phyloP scores from a whole-genome alignment of 2,329 filamentous ascomycete species.

The Drechslera avenae region DNA sequence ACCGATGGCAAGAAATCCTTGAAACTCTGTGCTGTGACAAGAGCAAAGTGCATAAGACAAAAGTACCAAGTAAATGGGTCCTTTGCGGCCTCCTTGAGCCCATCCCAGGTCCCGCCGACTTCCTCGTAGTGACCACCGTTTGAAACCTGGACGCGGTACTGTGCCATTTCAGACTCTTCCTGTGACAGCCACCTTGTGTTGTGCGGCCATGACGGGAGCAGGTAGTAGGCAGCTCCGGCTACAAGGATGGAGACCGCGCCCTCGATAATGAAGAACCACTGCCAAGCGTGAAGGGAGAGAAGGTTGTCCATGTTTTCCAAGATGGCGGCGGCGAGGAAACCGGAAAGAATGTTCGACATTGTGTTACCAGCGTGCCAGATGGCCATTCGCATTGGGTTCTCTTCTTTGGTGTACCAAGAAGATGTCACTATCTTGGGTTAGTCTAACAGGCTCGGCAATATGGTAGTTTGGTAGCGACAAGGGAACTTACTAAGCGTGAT shows the following conservation, averaged over 20 bases:
- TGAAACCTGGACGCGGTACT: slow-evolving; percentile 37
- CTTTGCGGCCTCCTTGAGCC: slow-evolving; percentile 44
- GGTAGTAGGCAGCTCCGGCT: slow-evolving; percentile 41
- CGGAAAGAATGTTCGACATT: slow-evolving; percentile 54
- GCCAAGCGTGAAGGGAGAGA: slow-evolving; percentile 43
- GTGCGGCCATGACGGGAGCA: slow-evolving; percentile 32
- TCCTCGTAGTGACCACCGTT: slow-evolving; percentile 47
- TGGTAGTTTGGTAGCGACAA: background rate
- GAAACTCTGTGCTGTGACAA: slow-evolving; percentile 42
- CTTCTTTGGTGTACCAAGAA: slow-evolving; percentile 56
- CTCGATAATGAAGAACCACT: slow-evolving; percentile 60
- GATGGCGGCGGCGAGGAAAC: slow-evolving; percentile 53
- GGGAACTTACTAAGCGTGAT: slow-evolving; percentile 45
- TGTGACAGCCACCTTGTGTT: slow-evolving; percentile 19
- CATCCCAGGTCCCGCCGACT: slow-evolving; percentile 48
- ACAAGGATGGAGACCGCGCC: slow-evolving; percentile 58
- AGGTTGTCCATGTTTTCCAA: slow-evolving; percentile 52
- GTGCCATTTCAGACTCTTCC: slow-evolving; percentile 32
- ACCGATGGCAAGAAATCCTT: slow-evolving; percentile 43
- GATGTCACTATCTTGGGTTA: slow-evolving; percentile 31
- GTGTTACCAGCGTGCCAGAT: slow-evolving; percentile 55
- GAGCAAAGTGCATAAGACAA: slow-evolving; percentile 48
- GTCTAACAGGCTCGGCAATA: background rate
- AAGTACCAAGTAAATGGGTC: slow-evolving; percentile 52
- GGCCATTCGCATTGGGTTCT: slow-evolving; percentile 53